Evolutionary conservation across 805 yeast species (phyloP).

Genomic region (Candida loeiensis): DNA sequence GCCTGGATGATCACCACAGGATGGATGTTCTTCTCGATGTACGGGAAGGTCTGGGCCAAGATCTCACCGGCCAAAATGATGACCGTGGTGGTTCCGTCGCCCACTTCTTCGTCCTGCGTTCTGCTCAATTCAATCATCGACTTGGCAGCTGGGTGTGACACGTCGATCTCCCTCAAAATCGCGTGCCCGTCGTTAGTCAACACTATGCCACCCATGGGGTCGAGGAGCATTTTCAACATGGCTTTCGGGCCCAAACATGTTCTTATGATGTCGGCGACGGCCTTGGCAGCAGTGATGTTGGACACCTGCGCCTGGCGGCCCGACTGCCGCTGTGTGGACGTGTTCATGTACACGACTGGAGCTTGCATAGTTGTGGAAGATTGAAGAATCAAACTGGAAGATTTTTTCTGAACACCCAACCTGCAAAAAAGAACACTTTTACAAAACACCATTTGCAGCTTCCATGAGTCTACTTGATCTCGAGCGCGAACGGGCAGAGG

Average conservation of each 20-base stretch:
- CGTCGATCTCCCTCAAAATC: conserved; percentile 92
- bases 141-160: conserved; percentile 98
- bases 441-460: background rate
- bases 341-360: conserved; percentile 52
- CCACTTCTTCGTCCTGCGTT: conserved; percentile 98
- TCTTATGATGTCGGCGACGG: conserved; percentile 95
- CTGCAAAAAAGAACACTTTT: conserved; percentile 1
- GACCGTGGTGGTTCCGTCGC: conserved; percentile 98
- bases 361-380: conserved; percentile 36
- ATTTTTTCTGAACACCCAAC: conserved; percentile 1
- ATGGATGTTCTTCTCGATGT: conserved; percentile 90
- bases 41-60: conserved; percentile 90
- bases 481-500: conserved; percentile 14
- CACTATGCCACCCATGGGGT: conserved; percentile 95
- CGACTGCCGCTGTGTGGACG: conserved; percentile 86
- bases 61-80: conserved; percentile 97
- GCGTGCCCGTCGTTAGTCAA: conserved; percentile 99
- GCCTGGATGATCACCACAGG: conserved; percentile 96
- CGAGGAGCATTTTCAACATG: conserved; percentile 95
- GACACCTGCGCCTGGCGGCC: conserved; percentile 97
- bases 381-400: conserved; percentile 3
- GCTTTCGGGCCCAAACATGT: conserved; percentile 99
- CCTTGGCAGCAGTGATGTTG: conserved; percentile 98
- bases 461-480: conserved; percentile 14
- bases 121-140: conserved; percentile 95